A percentile compares a stretch with the other conserved stretches of the same genome.
phyloP scores from a whole-genome alignment of 352 stramenopile genomes.

The Lagenidium giganteum region DNA sequence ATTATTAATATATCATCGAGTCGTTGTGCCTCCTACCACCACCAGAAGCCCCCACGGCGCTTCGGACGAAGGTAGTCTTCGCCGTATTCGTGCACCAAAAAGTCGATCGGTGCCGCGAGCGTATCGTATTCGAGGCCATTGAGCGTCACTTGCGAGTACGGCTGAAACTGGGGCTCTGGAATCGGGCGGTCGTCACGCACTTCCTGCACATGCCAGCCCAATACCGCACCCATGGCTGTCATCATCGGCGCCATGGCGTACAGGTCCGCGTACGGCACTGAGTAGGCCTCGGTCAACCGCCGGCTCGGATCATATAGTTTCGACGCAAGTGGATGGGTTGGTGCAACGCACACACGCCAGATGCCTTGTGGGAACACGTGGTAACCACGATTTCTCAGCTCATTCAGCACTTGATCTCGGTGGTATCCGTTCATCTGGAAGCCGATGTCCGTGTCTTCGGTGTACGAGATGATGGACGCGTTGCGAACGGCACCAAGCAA shows the following conservation, averaged over 20 bases:
- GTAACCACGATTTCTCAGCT: conserved; percentile 24
- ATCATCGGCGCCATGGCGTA: conserved; percentile 30
- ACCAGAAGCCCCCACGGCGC: conserved; percentile 22
- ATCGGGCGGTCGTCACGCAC: conserved; percentile 10
- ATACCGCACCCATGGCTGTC: too few species aligned
- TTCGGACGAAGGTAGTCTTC: conserved; percentile 23
- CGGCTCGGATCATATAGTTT: conserved; percentile 23
- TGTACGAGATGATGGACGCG: conserved; percentile 29
- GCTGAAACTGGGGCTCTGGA: conserved; percentile 14
- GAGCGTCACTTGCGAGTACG: conserved; percentile 25
- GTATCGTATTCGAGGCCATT: conserved; percentile 32
- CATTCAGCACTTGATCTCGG: conserved; percentile 6
- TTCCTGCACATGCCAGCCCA: conserved; percentile 14
- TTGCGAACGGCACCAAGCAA: conserved; percentile 35
- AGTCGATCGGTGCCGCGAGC: conserved; percentile 31
- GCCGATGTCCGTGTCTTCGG: conserved; percentile 31
- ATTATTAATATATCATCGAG: not conserved
- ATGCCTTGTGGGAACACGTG: conserved; percentile 35
- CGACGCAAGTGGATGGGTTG: conserved; percentile 30
- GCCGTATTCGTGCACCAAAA: conserved; percentile 38
- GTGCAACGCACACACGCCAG: conserved; percentile 39
- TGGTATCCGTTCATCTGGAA: conserved; percentile 17
- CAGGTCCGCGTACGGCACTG: conserved; percentile 34
- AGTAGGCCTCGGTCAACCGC: conserved; percentile 19
- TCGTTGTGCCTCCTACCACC: conserved; percentile 20